phyloP scores from a whole-genome alignment of 78 protist genomes.

The Cavenderia fasciculata region DNA sequence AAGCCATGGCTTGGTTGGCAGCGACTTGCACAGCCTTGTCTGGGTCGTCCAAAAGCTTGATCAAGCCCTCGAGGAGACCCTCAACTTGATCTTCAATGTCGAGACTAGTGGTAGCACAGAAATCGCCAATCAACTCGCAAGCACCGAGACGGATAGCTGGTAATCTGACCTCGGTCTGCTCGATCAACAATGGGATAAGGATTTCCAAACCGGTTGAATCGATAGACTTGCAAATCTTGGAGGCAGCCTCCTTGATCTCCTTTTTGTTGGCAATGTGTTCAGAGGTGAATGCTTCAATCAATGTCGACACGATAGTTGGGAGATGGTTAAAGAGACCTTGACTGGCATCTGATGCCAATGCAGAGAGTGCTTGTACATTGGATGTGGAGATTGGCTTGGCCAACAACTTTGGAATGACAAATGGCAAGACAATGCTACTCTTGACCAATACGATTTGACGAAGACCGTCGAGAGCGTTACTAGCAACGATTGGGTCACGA shows the following conservation, averaged over 20 bases:
- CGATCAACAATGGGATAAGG: constrained; percentile 51
- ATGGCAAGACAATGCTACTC: constrained; percentile 82
- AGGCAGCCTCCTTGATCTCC: constrained; percentile 51
- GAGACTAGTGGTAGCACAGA: neutral
- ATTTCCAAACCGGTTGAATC: constrained; percentile 26
- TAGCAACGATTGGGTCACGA: neutral
- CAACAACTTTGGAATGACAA: constrained; percentile 80
- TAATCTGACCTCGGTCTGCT: constrained; percentile 23
- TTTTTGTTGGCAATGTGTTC: neutral
- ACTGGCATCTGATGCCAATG: constrained; percentile 82
- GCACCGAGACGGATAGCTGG: constrained; percentile 39
- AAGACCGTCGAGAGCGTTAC: constrained; percentile 84
- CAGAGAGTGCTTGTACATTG: constrained; percentile 80
- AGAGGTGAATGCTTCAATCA: constrained; percentile 69
- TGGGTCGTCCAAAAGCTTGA: constrained; percentile 63
- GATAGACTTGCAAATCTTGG: constrained; percentile 1
- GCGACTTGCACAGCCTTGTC: constrained; percentile 43
- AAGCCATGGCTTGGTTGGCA: constrained; percentile 27
- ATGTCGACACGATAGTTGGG: constrained; percentile 69
- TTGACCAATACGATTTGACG: constrained; percentile 79
- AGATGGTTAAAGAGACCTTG: constrained; percentile 74
- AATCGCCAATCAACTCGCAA: constrained; percentile 46
- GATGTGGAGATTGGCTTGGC: constrained; percentile 80
- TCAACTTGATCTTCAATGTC: constrained; percentile 46
- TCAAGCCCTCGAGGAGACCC: neutral